Evolutionary conservation across 768 basidiomycete species (phyloP).

Genomic region (Psilocybe sp.): DNA sequence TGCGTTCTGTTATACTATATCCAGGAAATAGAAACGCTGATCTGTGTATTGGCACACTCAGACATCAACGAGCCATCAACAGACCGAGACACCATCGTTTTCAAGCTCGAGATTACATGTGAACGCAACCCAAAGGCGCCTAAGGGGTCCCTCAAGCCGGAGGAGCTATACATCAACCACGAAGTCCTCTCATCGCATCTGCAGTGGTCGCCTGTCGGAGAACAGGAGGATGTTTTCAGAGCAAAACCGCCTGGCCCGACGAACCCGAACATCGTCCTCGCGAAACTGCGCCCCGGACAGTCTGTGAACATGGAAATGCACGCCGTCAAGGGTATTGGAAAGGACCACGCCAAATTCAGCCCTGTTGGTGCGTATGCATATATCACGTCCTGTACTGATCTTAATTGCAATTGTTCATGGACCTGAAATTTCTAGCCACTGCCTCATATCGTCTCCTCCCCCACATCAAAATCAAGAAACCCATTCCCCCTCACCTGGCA

Average conservation of each 20-base stretch:
- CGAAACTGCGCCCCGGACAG: conserved; percentile 92
- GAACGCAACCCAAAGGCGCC: conserved; percentile 55
- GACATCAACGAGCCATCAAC: conserved; percentile 61
- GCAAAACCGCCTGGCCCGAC: conserved; percentile 58
- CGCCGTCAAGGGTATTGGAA: conserved; percentile 88
- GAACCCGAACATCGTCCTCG: conserved; percentile 82
- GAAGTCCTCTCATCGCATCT: conserved; percentile 68
- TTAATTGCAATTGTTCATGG: background rate
- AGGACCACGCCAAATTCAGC: conserved; percentile 95
- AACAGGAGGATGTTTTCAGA: conserved; percentile 64
- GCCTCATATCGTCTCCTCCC: conserved; percentile 95
- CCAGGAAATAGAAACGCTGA: background rate
- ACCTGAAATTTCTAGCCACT: conserved; percentile 55
- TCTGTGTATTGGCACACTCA: conserved; percentile 5
- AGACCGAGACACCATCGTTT: conserved; percentile 90
- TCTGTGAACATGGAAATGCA: conserved; percentile 82
- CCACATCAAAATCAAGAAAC: conserved; percentile 69
- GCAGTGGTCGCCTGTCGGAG: conserved; percentile 78
- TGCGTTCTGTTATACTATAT: conserved; percentile 18
- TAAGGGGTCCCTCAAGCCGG: conserved; percentile 52
- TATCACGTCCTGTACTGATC: background rate
- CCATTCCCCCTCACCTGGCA: conserved; percentile 74
- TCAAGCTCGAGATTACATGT: conserved; percentile 69
- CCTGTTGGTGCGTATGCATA: conserved; percentile 70
- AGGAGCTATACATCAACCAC: conserved; percentile 69